phyloP scores from a whole-genome alignment of 345 rosid species.

The Melaleuca alternifolia region DNA sequence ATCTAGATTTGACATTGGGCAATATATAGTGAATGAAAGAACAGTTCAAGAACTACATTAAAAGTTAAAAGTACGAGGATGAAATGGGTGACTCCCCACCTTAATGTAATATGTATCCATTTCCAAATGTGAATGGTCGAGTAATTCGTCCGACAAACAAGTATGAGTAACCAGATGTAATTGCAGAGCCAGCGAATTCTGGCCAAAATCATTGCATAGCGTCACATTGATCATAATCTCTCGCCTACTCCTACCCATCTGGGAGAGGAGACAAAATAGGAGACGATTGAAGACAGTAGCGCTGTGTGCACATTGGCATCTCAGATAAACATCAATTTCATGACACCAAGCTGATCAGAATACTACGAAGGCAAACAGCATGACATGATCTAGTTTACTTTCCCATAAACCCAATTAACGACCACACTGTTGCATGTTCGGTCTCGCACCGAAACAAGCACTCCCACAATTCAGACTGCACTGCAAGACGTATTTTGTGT shows the following conservation, averaged over 20 bases:
- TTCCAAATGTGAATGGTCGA: background rate
- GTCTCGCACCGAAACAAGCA: background rate
- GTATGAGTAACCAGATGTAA: background rate
- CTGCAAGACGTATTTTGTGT: background rate
- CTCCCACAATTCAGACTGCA: background rate
- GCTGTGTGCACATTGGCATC: background rate
- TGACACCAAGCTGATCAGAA: background rate
- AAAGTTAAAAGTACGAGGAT: background rate
- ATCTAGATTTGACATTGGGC: background rate
- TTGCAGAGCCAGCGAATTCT: background rate
- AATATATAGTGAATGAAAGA: background rate
- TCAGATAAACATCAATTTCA: background rate
- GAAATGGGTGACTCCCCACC: background rate
- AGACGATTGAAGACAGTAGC: background rate
- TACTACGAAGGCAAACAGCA: background rate
- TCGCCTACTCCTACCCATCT: background rate
- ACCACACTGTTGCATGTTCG: background rate
- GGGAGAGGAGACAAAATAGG: background rate
- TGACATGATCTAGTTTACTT: background rate
- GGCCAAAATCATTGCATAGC: background rate
- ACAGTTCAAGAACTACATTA: background rate
- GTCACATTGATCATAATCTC: background rate
- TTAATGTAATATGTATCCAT: background rate
- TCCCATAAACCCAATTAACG: background rate
- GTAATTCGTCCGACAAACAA: background rate